Conservation (phyloP, 495 filamentous ascomycete species). For the Penicillium paxilli region DNA sequence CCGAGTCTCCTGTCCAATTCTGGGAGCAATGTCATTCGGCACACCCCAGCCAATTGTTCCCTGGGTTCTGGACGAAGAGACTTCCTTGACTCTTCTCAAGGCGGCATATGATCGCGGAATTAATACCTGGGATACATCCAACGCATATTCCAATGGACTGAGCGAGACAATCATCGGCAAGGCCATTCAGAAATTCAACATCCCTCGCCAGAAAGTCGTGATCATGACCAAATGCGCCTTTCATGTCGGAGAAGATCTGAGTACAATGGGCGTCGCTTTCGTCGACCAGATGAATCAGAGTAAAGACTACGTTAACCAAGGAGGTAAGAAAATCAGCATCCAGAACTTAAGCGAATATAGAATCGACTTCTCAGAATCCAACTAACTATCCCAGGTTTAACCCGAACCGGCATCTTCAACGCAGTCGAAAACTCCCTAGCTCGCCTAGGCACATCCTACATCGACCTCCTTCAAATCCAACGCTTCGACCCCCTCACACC, state of each 20-base stretch:
- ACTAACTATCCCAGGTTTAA: constrained; percentile 39
- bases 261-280: not conserved
- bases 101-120: too few species aligned
- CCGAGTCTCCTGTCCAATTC: too few species aligned
- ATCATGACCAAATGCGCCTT: constrained; percentile 65
- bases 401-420: constrained; percentile 57
- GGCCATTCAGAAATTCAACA: constrained; percentile 64
- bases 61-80: too few species aligned
- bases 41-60: too few species aligned
- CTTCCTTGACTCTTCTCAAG: too few species aligned
- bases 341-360: too few species aligned
- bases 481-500: constrained; percentile 52
- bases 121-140: constrained; percentile 50
- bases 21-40: too few species aligned
- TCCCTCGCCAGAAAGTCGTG: constrained; percentile 67
- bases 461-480: constrained; percentile 70
- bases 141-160: constrained; percentile 62
- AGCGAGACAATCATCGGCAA: constrained; percentile 70
- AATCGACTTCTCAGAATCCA: not conserved
- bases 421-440: constrained; percentile 58
- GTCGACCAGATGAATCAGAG: constrained; percentile 1
- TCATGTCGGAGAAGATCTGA: not conserved
- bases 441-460: constrained; percentile 59
- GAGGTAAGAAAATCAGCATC: too few species aligned
- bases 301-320: constrained; percentile 38